Base-by-base conservation (phyloP, 106 monocot species). In the Iris macrosiphon region DNA sequence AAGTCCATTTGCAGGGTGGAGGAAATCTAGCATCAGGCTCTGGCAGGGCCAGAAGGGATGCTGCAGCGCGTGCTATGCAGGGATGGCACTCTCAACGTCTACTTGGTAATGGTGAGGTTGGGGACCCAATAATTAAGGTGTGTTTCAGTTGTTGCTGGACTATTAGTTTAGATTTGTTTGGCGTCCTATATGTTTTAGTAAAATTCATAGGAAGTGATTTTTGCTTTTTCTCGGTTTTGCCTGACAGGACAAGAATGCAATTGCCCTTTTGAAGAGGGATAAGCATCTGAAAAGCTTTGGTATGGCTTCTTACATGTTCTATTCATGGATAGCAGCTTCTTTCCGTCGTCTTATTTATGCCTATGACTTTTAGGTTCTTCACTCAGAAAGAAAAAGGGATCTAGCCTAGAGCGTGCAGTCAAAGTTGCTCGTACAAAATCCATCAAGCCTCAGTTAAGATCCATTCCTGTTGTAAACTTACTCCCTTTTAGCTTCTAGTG, bases 41-140 rank as follows among this genome's bases (percentile, higher is more conserved):
- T 31, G 89, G 95, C 40, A 89, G 95, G 52, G 82, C 85, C 27
- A 89, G 79, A 68, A 69, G 95, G 45, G 95, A 96, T 70, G 78
- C 95, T 79, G 95, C 95, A 52, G 74, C 82, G 52, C 81, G 95
- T 57, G 95, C 95, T 6, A 96, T 96, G 95, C 85, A 96, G 60
- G 95, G 85, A 40, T 96, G 89, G 95, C 89, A 96, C 40, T 82
- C 85, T 40, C 88, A 89, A 52, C 51, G 79, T 17, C 24, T 85
- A 27, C 77, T 89, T 55, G 70, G 78, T 44, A 89, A 86, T 80
- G 89, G 77, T 41, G 85, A 96, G 55, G 71, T 85, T 54, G 76
- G 81, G 48, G 87, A 84, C 31, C 80, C 88, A 57, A 74, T 93
- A 17, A 88, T 93, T 49, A 93, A 88, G 81, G 93, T 93, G 24